Conservation (phyloP, 2,329 filamentous ascomycete genomes). For the Trichoderma sp. region DNA sequence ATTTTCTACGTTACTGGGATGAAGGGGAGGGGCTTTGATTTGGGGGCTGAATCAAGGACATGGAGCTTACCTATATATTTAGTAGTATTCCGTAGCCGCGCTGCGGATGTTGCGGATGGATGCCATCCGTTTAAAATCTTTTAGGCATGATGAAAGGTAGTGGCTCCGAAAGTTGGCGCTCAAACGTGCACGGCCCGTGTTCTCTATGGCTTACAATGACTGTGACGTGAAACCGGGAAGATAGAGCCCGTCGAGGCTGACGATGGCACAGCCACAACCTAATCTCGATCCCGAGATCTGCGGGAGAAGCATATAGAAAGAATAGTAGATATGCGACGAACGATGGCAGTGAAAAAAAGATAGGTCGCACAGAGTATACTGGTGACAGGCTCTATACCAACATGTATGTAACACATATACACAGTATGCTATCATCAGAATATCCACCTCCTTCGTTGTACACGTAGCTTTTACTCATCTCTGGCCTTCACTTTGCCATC, state of each 20-base stretch:
- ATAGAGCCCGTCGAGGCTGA: slow-evolving; percentile 6
- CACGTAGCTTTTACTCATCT: slow-evolving; percentile 1
- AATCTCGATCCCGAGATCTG: background rate
- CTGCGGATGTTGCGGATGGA: background rate
- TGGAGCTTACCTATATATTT: background rate
- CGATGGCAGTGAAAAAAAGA: background rate
- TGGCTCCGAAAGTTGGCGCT: background rate
- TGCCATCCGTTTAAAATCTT: background rate
- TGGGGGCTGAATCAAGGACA: background rate
- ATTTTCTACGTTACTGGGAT: background rate
- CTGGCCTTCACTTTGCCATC: slow-evolving; percentile 30
- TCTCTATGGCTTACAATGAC: background rate
- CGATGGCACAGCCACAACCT: background rate
- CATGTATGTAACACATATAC: background rate
- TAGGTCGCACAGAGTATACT: background rate
- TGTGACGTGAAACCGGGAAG: slow-evolving; percentile 4
- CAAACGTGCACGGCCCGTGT: background rate
- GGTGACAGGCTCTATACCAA: background rate
- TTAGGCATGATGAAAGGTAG: background rate
- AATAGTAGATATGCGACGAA: background rate
- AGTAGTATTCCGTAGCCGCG: background rate
- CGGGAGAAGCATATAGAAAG: background rate
- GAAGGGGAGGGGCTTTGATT: background rate
- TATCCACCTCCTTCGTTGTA: background rate
- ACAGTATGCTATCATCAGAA: background rate